phyloP scores from a whole-genome alignment of 768 basidiomycete genomes.

The Pleurotus citrinopileatus region DNA sequence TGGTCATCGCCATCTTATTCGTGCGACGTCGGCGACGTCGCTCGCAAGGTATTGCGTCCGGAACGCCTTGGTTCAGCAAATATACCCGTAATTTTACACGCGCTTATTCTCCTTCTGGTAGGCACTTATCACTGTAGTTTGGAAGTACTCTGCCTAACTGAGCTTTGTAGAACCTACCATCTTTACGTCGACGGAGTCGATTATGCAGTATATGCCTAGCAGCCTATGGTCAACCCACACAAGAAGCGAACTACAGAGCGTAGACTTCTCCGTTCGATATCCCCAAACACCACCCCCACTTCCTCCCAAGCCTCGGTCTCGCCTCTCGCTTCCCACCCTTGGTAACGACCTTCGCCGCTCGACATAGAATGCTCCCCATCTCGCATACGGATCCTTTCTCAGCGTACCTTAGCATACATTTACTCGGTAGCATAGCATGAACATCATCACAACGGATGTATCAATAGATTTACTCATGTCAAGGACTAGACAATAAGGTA shows the following conservation, averaged over 20 bases:
- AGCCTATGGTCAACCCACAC: conserved; percentile 23
- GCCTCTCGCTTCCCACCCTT: not conserved
- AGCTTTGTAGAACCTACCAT: conserved; percentile 19
- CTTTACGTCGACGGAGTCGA: conserved; percentile 35
- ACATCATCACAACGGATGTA: not conserved
- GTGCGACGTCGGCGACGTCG: conserved; percentile 15
- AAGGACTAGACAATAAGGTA: not conserved
- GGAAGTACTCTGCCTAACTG: not conserved
- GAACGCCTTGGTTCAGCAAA: conserved; percentile 7
- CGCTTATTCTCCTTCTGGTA: conserved; percentile 1
- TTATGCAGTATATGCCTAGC: conserved; percentile 25
- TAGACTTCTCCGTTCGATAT: conserved; percentile 14
- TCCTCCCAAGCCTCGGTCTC: conserved; percentile 20
- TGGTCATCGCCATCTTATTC: conserved; percentile 8
- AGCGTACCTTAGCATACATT: not conserved
- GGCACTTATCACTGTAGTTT: not conserved
- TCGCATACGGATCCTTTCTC: not conserved
- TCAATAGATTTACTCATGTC: conserved; percentile 2
- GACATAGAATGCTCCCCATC: conserved; percentile 4
- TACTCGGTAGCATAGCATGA: conserved; percentile 7
- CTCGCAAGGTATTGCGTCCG: not conserved
- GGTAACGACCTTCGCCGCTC: not conserved
- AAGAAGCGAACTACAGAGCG: conserved; percentile 21
- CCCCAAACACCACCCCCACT: conserved; percentile 18
- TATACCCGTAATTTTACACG: not conserved